phyloP scores from a whole-genome alignment of 164 flowering plant species.

The Aristolochia fimbriata region DNA sequence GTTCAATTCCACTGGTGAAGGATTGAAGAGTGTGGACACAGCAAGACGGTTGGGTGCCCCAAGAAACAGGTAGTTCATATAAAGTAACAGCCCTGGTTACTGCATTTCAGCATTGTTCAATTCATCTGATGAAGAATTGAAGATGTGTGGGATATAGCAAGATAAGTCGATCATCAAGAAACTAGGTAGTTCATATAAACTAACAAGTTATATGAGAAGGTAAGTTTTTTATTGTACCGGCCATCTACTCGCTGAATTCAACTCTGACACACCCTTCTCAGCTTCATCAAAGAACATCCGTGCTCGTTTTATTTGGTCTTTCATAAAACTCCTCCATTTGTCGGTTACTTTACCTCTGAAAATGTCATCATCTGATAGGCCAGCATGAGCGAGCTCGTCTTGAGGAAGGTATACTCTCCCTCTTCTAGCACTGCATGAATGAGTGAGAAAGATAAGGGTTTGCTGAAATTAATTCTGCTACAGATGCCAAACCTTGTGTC shows the following conservation, averaged over 20 bases:
- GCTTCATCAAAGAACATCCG: conserved; percentile 71
- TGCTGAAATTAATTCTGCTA: background rate
- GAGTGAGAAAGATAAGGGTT: background rate
- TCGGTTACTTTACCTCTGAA: conserved; percentile 71
- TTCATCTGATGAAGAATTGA: too few relatives aligned
- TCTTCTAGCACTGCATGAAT: conserved; percentile 51
- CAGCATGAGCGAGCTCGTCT: conserved; percentile 70
- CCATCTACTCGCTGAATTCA: conserved; percentile 36
- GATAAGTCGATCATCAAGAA: too few relatives aligned
- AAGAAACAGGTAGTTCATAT: background rate
- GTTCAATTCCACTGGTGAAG: too few relatives aligned
- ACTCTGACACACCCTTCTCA: conserved; percentile 35
- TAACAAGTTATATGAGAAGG: background rate
- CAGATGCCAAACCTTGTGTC: background rate
- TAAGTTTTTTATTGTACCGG: conserved; percentile 19
- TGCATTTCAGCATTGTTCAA: too few relatives aligned
- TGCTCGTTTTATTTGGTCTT: conserved; percentile 67
- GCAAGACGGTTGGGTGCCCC: too few relatives aligned
- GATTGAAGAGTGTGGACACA: too few relatives aligned
- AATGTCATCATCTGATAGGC: conserved; percentile 77
- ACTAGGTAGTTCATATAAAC: background rate
- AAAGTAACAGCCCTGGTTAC: background rate
- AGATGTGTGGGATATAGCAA: too few relatives aligned
- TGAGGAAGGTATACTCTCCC: conserved; percentile 80
- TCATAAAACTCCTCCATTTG: conserved; percentile 84